Evolutionary conservation across 192 early-diverging fungal species (phyloP).

Genomic region (Backusella westeae): DNA sequence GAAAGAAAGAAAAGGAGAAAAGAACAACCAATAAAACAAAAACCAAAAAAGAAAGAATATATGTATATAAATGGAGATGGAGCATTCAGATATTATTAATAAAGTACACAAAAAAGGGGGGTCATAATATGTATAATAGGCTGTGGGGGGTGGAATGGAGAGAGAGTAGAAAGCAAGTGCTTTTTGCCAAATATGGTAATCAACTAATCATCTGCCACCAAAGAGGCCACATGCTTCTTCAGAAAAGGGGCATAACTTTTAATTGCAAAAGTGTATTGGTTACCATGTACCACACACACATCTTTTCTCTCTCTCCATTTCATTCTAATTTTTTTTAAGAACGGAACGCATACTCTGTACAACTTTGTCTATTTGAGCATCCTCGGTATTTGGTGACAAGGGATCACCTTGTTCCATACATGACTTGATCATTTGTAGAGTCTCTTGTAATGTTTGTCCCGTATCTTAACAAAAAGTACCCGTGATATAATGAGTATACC

Average conservation of each 20-base stretch:
- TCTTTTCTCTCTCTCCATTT: background rate
- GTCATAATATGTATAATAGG: background rate
- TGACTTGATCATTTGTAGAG: constrained; percentile 26
- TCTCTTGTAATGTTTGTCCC: constrained; percentile 45
- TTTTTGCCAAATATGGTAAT: background rate
- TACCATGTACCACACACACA: background rate
- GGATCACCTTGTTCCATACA: constrained; percentile 10
- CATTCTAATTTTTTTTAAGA: constrained; percentile 1
- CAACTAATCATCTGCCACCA: background rate
- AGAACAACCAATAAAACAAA: background rate
- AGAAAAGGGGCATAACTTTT: background rate
- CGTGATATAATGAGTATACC: background rate
- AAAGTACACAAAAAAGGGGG: constrained; percentile 6
- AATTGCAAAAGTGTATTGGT: background rate
- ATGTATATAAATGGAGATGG: constrained; percentile 15
- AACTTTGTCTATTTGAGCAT: constrained; percentile 17
- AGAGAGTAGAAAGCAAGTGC: background rate
- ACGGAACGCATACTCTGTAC: constrained; percentile 13
- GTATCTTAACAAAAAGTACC: constrained; percentile 31
- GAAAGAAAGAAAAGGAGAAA: background rate
- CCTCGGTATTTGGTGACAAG: background rate
- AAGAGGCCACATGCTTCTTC: background rate
- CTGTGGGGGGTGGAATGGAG: background rate
- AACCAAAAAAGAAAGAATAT: background rate
- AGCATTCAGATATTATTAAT: background rate